Base-by-base conservation (phyloP, 345 rosid genomes). In the Eucalyptus caleyi region DNA sequence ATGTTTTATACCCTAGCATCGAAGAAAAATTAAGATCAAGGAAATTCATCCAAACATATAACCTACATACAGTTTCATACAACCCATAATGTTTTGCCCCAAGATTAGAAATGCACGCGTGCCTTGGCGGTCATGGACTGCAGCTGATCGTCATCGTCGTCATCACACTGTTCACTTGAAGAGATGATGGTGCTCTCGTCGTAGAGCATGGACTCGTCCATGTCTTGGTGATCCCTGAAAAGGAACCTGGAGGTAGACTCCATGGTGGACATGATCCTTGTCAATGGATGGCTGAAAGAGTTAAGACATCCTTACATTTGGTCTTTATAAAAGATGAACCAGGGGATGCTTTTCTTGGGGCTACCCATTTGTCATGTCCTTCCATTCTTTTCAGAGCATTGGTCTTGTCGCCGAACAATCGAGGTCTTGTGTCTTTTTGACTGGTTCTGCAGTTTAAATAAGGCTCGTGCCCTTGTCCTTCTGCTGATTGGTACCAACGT, bases 91-190 rank as follows among this genome's bases (percentile, higher is more conserved):
- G 85, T 77, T 37, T 77, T 42, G 30, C 47, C 47, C 23, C 47
- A 42, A 67, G 86, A 21, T n/a, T 49, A 77, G 51, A 49, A 42
- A 32, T 2, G 34, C 16, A 2, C 6, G 6, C 21, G 15, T 90
- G 93, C 96, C 95, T 91, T 93, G 72, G 93, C 95, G 2, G 96
- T 91, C 97, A 94, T 93, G 88, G 95, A 95, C 77, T 90, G 92
- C 51, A 95, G 89, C 88, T 94, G 93, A 16, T 91, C 51, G 67
- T 91, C 94, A 49, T 91, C 91, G 0, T 89, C 89, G 14, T 67
- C 91, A 8, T 86, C 40, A 24, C 59, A 32, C 86, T 26, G 83
- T 44, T 88, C 90, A 3, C 54, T 62, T 45, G 95, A 92, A 19
- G 94, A 91, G 19, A 90, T 47, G 44, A 77, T 88, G 88, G 95